A percentile compares a stretch with the other conserved stretches of the same genome.
phyloP scores from a whole-genome alignment of 495 filamentous ascomycete genomes.

The Clohesyomyces aquaticus region DNA sequence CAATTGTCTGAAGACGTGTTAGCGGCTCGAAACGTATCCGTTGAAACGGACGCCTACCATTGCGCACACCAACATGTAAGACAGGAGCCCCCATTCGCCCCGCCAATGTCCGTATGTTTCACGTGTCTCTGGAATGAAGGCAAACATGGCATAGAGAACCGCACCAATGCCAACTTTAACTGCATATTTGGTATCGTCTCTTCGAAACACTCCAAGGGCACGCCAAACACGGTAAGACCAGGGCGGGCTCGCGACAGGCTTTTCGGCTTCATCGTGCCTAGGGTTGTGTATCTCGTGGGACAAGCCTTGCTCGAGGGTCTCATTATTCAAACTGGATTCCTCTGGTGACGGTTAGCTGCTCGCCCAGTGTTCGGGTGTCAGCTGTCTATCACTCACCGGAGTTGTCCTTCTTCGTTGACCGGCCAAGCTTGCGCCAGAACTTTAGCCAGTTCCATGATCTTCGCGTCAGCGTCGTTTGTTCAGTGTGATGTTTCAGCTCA shows the following conservation, averaged over 20 bases:
- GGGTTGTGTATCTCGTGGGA: conserved; percentile 37
- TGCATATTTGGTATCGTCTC: conserved; percentile 76
- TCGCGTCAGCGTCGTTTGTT: conserved; percentile 60
- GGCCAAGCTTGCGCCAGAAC: conserved; percentile 65
- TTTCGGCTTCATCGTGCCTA: conserved; percentile 33
- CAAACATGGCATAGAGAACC: conserved; percentile 79
- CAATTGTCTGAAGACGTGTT: conserved; percentile 64
- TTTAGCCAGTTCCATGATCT: conserved; percentile 86
- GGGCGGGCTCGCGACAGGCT: conserved; percentile 31
- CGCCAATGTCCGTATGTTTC: conserved; percentile 86
- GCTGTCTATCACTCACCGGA: conserved; percentile 12
- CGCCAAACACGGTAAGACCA: conserved; percentile 62
- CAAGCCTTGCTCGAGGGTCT: conserved; percentile 32
- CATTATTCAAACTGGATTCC: conserved; percentile 22
- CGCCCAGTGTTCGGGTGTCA: not conserved
- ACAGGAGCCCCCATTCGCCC: conserved; percentile 94
- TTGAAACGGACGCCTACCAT: conserved; percentile 57
- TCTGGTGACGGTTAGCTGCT: conserved; percentile 24
- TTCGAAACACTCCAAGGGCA: conserved; percentile 60
- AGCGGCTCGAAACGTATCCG: not conserved
- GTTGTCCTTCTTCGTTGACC: conserved; percentile 10
- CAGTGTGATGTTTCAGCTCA: conserved; percentile 76
- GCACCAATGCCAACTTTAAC: conserved; percentile 92
- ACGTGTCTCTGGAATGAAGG: conserved; percentile 77
- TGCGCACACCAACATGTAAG: conserved; percentile 96